Evolutionary conservation across 768 basidiomycete genomes (phyloP).

Genomic region (Cystobasidium tubakii): DNA sequence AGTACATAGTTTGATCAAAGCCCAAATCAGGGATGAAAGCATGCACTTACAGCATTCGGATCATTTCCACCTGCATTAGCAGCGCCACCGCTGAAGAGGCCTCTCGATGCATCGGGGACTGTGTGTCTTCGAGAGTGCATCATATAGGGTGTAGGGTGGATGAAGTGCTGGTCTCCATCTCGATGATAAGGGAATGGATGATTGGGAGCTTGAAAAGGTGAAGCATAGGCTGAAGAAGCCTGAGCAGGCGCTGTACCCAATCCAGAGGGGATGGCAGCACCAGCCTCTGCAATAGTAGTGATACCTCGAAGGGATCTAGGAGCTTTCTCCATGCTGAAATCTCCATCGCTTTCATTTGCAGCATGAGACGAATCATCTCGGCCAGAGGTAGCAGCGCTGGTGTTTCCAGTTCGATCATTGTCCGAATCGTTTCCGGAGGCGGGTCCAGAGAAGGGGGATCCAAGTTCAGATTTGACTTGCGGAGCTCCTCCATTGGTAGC

Average conservation of each 20-base stretch:
- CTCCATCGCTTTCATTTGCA: slow-evolving; percentile 14
- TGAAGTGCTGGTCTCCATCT: background rate
- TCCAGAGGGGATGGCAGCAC: slow-evolving; percentile 2
- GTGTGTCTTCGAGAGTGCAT: slow-evolving; percentile 23
- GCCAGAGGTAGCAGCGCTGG: slow-evolving; percentile 1
- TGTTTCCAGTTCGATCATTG: background rate
- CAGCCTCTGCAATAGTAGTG: slow-evolving; percentile 10
- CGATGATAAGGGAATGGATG: background rate
- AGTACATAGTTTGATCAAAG: background rate
- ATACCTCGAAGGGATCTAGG: slow-evolving; percentile 20
- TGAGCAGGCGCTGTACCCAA: background rate
- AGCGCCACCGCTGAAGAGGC: background rate
- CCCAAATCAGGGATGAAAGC: background rate
- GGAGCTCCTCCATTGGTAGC: background rate
- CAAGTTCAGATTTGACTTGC: background rate
- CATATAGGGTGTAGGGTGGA: slow-evolving; percentile 2
- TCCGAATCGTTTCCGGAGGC: background rate
- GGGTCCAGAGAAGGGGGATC: background rate
- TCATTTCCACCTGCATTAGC: background rate
- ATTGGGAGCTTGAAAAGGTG: background rate
- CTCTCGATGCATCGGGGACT: background rate
- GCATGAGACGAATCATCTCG: background rate
- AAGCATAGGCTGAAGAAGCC: background rate
- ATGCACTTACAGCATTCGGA: background rate
- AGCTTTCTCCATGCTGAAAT: slow-evolving; percentile 24